Evolutionary conservation across 345 rosid species (phyloP), one percentile per base, ranked within the genome.

Genomic region (Fremontodendron californicum): DNA sequence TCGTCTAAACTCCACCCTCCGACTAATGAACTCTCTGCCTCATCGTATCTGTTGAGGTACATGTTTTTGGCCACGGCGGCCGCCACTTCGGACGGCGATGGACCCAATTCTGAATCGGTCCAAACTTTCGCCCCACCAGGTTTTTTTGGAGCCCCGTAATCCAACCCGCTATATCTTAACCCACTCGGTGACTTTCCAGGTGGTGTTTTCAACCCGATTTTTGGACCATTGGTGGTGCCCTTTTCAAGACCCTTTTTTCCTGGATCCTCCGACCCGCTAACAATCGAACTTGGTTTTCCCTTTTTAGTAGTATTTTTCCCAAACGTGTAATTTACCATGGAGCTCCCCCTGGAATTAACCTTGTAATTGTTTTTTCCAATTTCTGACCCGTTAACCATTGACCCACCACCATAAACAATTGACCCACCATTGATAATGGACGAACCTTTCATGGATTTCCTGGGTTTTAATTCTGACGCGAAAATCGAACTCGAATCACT

Each of bases 31-130:
- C 94, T 88, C 79, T 88, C 98, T 0, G 77, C 73, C 7, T 90
- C 97, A 55, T 76, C 85, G 3, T 52, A 40, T 0, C 73, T 79
- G 49, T 66, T 71, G 9, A 25, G 11, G 6, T 81, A 37, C 78
- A 78, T 75, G 68, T 85, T 87, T 52, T 76, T 88, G 19, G 89
- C 90, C 80, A 90, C 63, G 3, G 68, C 86, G 2, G 89, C 88
- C 16, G 93, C 97, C 75, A 94, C 94, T 82, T 91, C 99, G 3
- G 98, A 94, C 1, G 97, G 88, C 0, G 98, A 93, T 0, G 98
- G 98, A 15, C 98, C 98, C 72, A 91, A 49, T 23, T 94, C 97
- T 0, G 98, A 91, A 46, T 89, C 89, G 0, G 95, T 90, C 71
- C 89, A 75, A 3, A 81, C 10, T 19, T 80, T 62, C 4, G 4